Evolutionary conservation across 1,139 yeast species (phyloP), one percentile per base, ranked within the genome.

Genomic region (Pichia sp.): DNA sequence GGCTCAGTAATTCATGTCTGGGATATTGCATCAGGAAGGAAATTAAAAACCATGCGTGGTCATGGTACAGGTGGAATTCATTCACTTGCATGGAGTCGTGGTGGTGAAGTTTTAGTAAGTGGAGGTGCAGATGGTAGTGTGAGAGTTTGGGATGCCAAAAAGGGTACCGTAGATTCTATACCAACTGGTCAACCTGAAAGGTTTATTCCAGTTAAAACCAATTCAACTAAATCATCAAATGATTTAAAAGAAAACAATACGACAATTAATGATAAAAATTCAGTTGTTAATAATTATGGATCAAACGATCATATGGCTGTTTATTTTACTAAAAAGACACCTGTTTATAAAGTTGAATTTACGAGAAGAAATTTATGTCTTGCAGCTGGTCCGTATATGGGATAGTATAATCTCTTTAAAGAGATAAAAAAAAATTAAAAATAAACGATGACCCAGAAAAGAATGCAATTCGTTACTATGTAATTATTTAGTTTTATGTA

Each of bases 51-150:
- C 10, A 77, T 79, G 82, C 76, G 87, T 52, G 98, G 98, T 0
- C 98, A 94, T 60, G 97, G 97, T 31, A 72, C 87, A 55, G 78
- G 86, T 30, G 80, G 95, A 4, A 82, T 94, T 40, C 85, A 90
- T 63, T 87, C 97, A 10, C 70, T 94, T 51, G 77, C 87, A 5
- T 92, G 87, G 64, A 84, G 94, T 33, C 76, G 78, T 55, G 97
- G 90, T 59, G 97, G 97, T 23, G 79, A 85, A 24, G 87, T 89
- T 0, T 72, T 94, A 45, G 92, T 92, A 4, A 85, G 96, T 64
- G 89, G 95, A 30, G 97, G 95, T 42, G 92, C 95, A 1, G 98
- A 94, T 65, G 80, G 83, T 58, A 82, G 95, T 3, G 95, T 92
- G 3, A 74, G 98, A 55, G 95, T 90, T 2, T 94, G 98, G 98